Evolutionary conservation across 495 filamentous ascomycete genomes (phyloP).

Genomic region (Aspergillus ostianus): DNA sequence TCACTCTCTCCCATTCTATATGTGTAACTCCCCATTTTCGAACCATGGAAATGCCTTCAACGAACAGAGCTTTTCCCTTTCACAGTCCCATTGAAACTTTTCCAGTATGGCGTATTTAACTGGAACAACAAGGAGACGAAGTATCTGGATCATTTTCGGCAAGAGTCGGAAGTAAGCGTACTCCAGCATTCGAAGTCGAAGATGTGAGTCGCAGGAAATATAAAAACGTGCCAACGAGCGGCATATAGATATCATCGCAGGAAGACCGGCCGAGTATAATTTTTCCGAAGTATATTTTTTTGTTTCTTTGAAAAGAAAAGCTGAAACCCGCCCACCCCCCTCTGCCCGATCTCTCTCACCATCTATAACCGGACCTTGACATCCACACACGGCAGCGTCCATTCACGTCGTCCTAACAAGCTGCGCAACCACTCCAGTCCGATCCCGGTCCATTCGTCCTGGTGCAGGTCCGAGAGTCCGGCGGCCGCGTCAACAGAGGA

Average conservation of each 20-base stretch:
- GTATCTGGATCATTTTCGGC: not conserved
- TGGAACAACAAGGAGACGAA: no score
- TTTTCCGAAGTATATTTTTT: not conserved
- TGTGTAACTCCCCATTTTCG: not conserved
- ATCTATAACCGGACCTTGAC: slow-evolving; percentile 67
- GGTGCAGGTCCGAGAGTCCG: slow-evolving; percentile 12
- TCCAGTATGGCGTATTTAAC: not conserved
- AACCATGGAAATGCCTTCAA: not conserved
- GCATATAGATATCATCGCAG: not conserved
- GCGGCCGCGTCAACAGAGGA: slow-evolving; percentile 3
- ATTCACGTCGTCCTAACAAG: slow-evolving; percentile 71
- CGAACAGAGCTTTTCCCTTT: not conserved
- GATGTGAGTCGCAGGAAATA: no score
- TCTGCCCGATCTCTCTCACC: not conserved
- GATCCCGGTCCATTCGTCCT: slow-evolving; percentile 71
- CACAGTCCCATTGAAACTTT: not conserved
- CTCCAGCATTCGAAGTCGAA: no score
- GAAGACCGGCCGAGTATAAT: not conserved
- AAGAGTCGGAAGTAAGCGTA: no score
- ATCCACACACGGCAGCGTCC: slow-evolving; percentile 81
- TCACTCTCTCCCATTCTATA: not conserved
- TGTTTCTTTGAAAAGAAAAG: no score
- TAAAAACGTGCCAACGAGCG: no score
- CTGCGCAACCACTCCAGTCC: slow-evolving; percentile 81
- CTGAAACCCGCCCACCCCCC: no score